These are phyloP conservation scores for Cystobasidium ongulense DNA, from an alignment of 768 basidiomycete species.

Conservation along the genomic window DNA sequence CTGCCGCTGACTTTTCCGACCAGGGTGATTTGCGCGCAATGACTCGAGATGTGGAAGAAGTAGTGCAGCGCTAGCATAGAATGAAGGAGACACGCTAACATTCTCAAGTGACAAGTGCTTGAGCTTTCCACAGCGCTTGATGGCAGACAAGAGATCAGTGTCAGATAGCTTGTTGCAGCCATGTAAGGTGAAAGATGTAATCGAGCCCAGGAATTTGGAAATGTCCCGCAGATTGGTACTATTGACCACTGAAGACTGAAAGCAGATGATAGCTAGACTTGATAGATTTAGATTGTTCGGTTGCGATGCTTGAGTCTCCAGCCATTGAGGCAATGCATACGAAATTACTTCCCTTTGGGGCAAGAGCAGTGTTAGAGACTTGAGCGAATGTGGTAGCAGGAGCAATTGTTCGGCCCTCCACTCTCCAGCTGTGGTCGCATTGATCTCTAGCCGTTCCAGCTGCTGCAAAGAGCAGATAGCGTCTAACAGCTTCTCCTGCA, in stretches of 20 bases:
- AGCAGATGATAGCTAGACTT: slow-evolving; percentile 8
- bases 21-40: slow-evolving; percentile 15
- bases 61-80: slow-evolving; percentile 1
- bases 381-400: neutral
- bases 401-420: slow-evolving; percentile 6
- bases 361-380: neutral
- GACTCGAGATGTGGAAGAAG: neutral
- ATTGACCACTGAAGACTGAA: slow-evolving; percentile 14
- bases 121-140: neutral
- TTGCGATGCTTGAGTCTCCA: neutral
- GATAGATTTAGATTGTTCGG: neutral
- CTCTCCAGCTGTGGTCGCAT: slow-evolving; percentile 8
- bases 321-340: slow-evolving; percentile 12
- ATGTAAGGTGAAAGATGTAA: slow-evolving; percentile 11
- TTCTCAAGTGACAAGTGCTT: slow-evolving; percentile 12
- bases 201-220: neutral
- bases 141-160: neutral
- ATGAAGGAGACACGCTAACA: neutral
- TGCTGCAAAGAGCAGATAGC: neutral
- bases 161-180: slow-evolving; percentile 17
- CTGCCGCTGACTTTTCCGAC: neutral
- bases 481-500: slow-evolving; percentile 3
- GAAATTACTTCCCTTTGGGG: slow-evolving; percentile 14
- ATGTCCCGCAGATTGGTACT: neutral
- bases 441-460: slow-evolving; percentile 19